Conservation (phyloP, 441 rosid species). For the Raphanus hybrid region DNA sequence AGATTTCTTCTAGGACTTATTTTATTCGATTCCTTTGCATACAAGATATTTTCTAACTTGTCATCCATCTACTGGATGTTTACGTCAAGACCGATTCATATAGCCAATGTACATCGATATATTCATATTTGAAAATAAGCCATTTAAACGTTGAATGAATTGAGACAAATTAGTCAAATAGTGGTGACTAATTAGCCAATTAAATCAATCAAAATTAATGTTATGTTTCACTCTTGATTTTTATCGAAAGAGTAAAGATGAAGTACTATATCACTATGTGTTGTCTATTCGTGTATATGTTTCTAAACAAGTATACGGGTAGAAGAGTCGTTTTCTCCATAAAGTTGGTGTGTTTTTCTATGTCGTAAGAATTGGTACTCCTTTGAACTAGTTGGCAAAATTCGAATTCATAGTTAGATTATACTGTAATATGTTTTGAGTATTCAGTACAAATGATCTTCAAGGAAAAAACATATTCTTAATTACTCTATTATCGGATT, state of each 20-base stretch:
- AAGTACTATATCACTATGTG: background rate
- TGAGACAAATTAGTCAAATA: constrained; percentile 30
- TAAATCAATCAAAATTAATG: background rate
- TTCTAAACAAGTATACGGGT: constrained; percentile 1
- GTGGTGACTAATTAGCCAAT: constrained; percentile 22
- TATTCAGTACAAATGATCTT: background rate
- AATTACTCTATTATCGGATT: background rate
- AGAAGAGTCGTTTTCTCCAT: constrained; percentile 28
- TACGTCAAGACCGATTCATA: constrained; percentile 4
- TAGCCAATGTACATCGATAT: constrained; percentile 28
- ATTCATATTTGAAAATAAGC: constrained; percentile 18
- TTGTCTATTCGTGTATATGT: constrained; percentile 6
- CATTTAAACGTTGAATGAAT: constrained; percentile 14
- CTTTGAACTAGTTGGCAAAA: constrained; percentile 5
- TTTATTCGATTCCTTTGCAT: constrained; percentile 20
- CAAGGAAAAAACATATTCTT: background rate
- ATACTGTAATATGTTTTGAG: background rate
- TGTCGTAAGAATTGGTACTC: constrained; percentile 8
- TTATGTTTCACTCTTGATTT: background rate
- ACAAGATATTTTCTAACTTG: constrained; percentile 25
- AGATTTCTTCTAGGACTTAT: background rate
- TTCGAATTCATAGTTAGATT: background rate
- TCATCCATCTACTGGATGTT: constrained; percentile 26
- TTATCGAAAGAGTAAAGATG: background rate
- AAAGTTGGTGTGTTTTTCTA: constrained; percentile 19